Conservation (phyloP, 805 yeast species). For the Vanderwaltozyma polyspora region DNA sequence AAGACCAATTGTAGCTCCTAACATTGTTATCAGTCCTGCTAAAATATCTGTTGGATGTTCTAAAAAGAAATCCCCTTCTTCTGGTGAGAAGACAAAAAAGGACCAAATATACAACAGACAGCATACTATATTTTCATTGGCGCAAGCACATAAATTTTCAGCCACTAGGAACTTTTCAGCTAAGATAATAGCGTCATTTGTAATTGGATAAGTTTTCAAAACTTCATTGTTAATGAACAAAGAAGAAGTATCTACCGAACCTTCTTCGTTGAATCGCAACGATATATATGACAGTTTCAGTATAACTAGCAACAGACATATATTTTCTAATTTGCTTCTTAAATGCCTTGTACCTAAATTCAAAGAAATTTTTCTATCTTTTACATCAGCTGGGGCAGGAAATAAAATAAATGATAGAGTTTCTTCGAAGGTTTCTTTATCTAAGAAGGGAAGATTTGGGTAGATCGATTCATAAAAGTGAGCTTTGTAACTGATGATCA, state of each 20-base stretch:
- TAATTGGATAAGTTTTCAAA: conserved; percentile 17
- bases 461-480: conserved; percentile 21
- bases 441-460: conserved; percentile 21
- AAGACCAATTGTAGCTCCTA: conserved; percentile 25
- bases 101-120: conserved; percentile 26
- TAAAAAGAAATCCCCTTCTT: conserved; percentile 25
- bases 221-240: conserved; percentile 9
- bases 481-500: conserved; percentile 16
- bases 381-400: background rate
- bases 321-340: conserved; percentile 20
- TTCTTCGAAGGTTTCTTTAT: conserved; percentile 21
- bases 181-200: conserved; percentile 17
- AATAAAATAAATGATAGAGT: conserved; percentile 15
- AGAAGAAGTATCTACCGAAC: conserved; percentile 4
- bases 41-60: conserved; percentile 27
- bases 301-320: conserved; percentile 18
- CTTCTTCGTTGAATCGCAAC: conserved; percentile 10
- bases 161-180: conserved; percentile 21
- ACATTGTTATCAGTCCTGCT: conserved; percentile 20
- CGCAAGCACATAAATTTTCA: conserved; percentile 23
- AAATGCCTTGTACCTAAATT: conserved; percentile 19
- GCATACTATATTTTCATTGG: conserved; percentile 24
- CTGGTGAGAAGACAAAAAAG: conserved; percentile 25
- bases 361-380: conserved; percentile 10
- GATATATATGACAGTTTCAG: conserved; percentile 23